Percentiles rank a stretch among this genome's conserved stretches.
Conservation (phyloP, 768 basidiomycete genomes). For the Lentinus brumalis region DNA sequence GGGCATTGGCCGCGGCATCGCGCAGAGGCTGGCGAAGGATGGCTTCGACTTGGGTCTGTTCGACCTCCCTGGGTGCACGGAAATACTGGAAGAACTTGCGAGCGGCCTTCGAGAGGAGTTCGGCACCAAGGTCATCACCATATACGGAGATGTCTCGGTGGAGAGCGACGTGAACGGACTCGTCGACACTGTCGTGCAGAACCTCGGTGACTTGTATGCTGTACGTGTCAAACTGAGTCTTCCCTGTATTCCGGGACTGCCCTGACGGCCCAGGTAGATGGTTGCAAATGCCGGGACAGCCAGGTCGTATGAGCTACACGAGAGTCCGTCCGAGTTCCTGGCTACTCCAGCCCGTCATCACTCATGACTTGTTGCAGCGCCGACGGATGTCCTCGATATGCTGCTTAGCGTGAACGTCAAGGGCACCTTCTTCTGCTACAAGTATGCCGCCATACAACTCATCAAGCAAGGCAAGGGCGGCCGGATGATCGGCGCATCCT, state of each 20-base stretch:
- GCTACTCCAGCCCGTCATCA: too few relatives aligned
- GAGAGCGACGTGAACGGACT: slow-evolving; percentile 44
- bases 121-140: slow-evolving; percentile 25
- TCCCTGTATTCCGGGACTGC: too few relatives aligned
- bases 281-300: slow-evolving; percentile 32
- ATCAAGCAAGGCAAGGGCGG: slow-evolving; percentile 43
- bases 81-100: slow-evolving; percentile 19
- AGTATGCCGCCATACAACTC: slow-evolving; percentile 43
- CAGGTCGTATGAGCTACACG: slow-evolving; percentile 14
- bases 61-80: slow-evolving; percentile 22
- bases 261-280: slow-evolving; percentile 19
- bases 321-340: slow-evolving; percentile 4
- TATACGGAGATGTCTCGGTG: slow-evolving; percentile 43
- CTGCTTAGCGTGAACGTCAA: slow-evolving; percentile 41
- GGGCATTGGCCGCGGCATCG: slow-evolving; percentile 33
- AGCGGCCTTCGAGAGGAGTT: slow-evolving; percentile 12
- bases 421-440: slow-evolving; percentile 44
- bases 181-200: slow-evolving; percentile 32
- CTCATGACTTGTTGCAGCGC: background rate
- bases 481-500: slow-evolving; percentile 39
- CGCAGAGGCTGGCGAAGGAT: slow-evolving; percentile 28
- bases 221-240: slow-evolving; percentile 33
- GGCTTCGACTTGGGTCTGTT: slow-evolving; percentile 26
- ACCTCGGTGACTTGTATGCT: slow-evolving; percentile 49
- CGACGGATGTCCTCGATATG: slow-evolving; percentile 37